Conservation (phyloP, 768 basidiomycete genomes). For the Pholiota molesta region DNA sequence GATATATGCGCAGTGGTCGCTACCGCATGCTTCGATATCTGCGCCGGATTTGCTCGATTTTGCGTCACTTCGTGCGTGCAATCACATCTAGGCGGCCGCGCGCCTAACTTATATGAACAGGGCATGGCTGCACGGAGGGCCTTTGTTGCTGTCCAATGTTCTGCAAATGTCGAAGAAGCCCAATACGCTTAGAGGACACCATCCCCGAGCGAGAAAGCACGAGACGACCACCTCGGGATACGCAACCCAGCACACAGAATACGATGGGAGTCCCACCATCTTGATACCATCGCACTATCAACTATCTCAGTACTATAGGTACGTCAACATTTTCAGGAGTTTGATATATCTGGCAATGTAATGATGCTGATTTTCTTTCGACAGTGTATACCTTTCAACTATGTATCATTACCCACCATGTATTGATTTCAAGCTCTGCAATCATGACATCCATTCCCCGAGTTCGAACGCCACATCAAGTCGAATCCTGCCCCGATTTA, state of each 20-base stretch:
- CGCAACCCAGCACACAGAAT: not conserved
- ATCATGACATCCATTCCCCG: not conserved
- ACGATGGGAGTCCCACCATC: not conserved
- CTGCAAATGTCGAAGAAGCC: not conserved
- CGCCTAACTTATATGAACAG: not conserved
- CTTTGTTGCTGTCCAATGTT: constrained; percentile 1
- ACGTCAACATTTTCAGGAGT: not conserved
- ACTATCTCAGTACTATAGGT: not conserved
- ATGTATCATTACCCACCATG: not conserved
- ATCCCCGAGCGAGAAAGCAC: not conserved
- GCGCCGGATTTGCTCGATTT: constrained; percentile 4
- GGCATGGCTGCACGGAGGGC: constrained; percentile 1
- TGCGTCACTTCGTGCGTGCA: not conserved
- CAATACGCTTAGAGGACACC: not conserved
- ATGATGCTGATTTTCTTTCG: no score
- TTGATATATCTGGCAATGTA: not conserved
- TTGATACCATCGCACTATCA: not conserved
- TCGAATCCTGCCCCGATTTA: not conserved
- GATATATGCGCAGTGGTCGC: constrained; percentile 1
- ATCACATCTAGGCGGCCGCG: not conserved
- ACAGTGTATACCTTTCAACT: no score
- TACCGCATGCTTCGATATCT: constrained; percentile 1
- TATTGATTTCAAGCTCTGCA: not conserved
- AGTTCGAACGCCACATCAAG: not conserved
- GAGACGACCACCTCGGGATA: not conserved